These are phyloP conservation scores for Tephrocybe sp. DNA, from an alignment of 768 basidiomycete species.

Conservation along the genomic window DNA sequence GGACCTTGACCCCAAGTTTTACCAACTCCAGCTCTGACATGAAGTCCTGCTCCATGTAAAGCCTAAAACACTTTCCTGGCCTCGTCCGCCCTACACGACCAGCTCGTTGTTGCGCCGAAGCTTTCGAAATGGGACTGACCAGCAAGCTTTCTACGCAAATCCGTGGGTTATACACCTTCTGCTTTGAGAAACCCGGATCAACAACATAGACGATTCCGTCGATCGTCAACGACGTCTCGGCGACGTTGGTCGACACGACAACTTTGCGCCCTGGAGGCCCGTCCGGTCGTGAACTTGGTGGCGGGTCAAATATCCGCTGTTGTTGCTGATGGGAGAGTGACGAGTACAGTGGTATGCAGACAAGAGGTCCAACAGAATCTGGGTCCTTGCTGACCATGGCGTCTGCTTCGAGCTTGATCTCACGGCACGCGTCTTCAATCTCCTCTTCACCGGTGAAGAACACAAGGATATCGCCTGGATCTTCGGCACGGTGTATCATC, in stretches of 20 bases:
- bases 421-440: constrained; percentile 94
- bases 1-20: constrained; percentile 88
- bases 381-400: constrained; percentile 72
- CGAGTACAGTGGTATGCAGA: constrained; percentile 93
- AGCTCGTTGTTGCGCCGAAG: constrained; percentile 92
- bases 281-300: constrained; percentile 63
- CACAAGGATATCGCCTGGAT: constrained; percentile 87
- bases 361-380: constrained; percentile 78
- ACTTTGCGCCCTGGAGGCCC: constrained; percentile 92
- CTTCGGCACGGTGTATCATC: constrained; percentile 97
- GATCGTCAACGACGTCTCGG: constrained; percentile 96
- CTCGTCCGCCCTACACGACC: constrained; percentile 95
- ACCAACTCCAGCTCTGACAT: constrained; percentile 92
- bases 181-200: constrained; percentile 96
- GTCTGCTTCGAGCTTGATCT: constrained; percentile 90
- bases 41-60: constrained; percentile 98
- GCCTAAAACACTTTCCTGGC: constrained; percentile 95
- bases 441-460: constrained; percentile 99
- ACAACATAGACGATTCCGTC: constrained; percentile 99
- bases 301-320: constrained; percentile 93
- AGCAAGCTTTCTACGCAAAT: constrained; percentile 96
- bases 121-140: constrained; percentile 97
- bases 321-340: constrained; percentile 93
- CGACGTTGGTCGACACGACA: constrained; percentile 95
- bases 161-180: constrained; percentile 97